Conservation (phyloP, 2,329 filamentous ascomycete genomes). For the Pseudopyricularia javanii region DNA sequence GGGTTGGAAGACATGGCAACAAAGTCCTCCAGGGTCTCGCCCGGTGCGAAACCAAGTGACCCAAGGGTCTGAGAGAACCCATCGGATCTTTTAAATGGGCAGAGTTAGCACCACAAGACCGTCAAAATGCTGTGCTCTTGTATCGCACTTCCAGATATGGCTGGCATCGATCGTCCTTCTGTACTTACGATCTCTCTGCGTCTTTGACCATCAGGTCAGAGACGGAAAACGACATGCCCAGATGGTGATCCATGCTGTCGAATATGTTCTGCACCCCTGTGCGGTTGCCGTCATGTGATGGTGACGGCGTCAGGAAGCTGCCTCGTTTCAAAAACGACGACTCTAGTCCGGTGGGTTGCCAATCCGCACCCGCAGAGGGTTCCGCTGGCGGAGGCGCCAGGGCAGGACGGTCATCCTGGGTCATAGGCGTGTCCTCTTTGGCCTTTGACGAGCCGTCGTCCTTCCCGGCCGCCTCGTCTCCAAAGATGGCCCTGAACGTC, state of each 20-base stretch:
- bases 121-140: background rate
- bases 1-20: conserved; percentile 22
- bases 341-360: background rate
- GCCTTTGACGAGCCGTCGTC: background rate
- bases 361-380: background rate
- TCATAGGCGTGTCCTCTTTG: background rate
- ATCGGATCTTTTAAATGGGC: conserved; percentile 11
- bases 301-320: conserved; percentile 7
- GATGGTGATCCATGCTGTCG: background rate
- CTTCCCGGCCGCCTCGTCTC: conserved; percentile 8
- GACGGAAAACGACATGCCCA: conserved; percentile 10
- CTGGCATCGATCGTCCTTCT: no score
- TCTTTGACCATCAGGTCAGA: conserved; percentile 23
- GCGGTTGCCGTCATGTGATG: conserved; percentile 7
- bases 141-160: background rate
- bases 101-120: conserved; percentile 2
- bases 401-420: background rate
- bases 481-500: conserved; percentile 21
- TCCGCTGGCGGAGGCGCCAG: background rate
- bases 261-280: background rate
- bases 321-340: background rate
- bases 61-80: conserved; percentile 21
- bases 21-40: conserved; percentile 23
- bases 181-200: conserved; percentile 19
- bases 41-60: conserved; percentile 22